A percentile compares a stretch with the other conserved stretches of the same genome.
Evolutionary conservation across 768 basidiomycete genomes (phyloP).

Genomic region (Boletus sp.): DNA sequence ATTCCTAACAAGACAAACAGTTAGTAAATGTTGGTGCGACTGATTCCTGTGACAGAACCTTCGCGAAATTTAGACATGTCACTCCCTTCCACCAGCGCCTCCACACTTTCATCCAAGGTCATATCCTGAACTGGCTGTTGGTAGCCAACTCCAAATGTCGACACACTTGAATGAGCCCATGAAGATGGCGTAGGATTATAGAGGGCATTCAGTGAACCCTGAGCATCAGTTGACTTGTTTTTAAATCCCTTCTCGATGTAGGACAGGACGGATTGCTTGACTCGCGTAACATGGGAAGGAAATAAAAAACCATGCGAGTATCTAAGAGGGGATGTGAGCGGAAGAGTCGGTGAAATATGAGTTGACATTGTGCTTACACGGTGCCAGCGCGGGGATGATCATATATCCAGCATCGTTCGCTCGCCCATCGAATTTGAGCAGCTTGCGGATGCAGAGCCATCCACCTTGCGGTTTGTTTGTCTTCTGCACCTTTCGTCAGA

Average conservation of each 20-base stretch:
- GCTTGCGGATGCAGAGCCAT: conserved; percentile 83
- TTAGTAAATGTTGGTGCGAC: conserved; percentile 1
- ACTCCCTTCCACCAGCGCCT: conserved; percentile 92
- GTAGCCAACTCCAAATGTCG: conserved; percentile 80
- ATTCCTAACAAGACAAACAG: conserved; percentile 40
- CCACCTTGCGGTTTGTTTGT: conserved; percentile 93
- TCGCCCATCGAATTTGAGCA: conserved; percentile 79
- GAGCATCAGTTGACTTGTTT: conserved; percentile 34
- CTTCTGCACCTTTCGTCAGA: conserved; percentile 80
- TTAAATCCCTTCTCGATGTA: conserved; percentile 48
- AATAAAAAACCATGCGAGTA: conserved; percentile 96
- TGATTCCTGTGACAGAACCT: conserved; percentile 38
- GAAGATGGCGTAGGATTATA: conserved; percentile 47
- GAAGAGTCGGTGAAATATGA: not conserved
- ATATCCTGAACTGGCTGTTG: conserved; percentile 64
- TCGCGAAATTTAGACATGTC: conserved; percentile 72
- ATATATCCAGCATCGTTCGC: conserved; percentile 96
- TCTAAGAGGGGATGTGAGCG: conserved; percentile 37
- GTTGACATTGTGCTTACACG: conserved; percentile 55
- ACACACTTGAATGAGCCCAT: conserved; percentile 83
- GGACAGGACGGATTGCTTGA: conserved; percentile 54
- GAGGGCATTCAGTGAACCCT: conserved; percentile 18
- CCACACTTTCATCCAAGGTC: conserved; percentile 68
- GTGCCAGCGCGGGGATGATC: conserved; percentile 95
- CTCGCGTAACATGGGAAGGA: conserved; percentile 79